These are phyloP conservation scores for grape (Vitis vinifera) DNA, from an alignment of 164 flowering plant species.

Conservation along the genomic window ASM3070453v1 NC_081822.1:27833501-27834000, in stretches of 20 bases:
- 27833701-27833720: conserved; percentile 55
- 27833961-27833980: conserved; percentile 76
- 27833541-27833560: too few relatives aligned
- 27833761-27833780: conserved; percentile 22
- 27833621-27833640: conserved; percentile 89
- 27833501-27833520: too few relatives aligned
- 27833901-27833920: conserved; percentile 48
- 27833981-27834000: conserved; percentile 81
- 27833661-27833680: conserved; percentile 96
- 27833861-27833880: conserved; percentile 24
- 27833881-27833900: conserved; percentile 37
- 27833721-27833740: conserved; percentile 22
- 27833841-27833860: conserved; percentile 27
- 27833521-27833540: too few relatives aligned
- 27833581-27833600: conserved; percentile 89
- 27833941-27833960: conserved; percentile 52
- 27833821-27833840: conserved; percentile 33
- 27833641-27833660: conserved; percentile 97
- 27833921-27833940: conserved; percentile 44
- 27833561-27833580: conserved; percentile 7
- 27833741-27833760: conserved; percentile 28
- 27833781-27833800: conserved; percentile 30
- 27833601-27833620: conserved; percentile 72
- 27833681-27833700: conserved; percentile 86
- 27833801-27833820: conserved; percentile 46